Evolutionary conservation across 495 filamentous ascomycete species (phyloP), one percentile per base, ranked within the genome.

Genomic region (Tuber brumale): DNA sequence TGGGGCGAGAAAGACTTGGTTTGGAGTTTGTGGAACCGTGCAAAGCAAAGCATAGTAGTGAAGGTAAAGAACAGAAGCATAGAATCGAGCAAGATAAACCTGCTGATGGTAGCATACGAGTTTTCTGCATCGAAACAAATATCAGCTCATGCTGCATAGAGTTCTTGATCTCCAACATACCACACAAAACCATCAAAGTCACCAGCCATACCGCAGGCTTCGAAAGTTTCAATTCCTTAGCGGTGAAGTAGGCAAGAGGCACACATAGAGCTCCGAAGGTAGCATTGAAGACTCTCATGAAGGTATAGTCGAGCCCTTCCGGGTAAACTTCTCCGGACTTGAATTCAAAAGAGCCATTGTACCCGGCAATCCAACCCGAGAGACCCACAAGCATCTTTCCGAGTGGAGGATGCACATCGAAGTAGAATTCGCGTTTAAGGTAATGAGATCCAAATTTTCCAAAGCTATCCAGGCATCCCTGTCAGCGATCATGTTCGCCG

Each of bases 321-420:
- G 95, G 95, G 82, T 99, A 99, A 69, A 88, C 92, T 84, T 98
- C 95, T 81, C 95, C 95, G 39, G 95, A 97, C 84, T 99, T 99
- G 89, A 99, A 99, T 84, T 98, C 96, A 85, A 99, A 99, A 1
- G 96, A 97, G 46, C 95, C 95, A 88, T 99, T 99, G 87, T 99
- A 99, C 72, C 95, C 95, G 48, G 95, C 95, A 74, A 99, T 87
- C 81, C 94, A 95, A 80, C 95, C 95, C 19, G 95, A 98, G 74
- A 99, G 88, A 70, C 95, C 95, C 77, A 99, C 96, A 39, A 99
- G 89, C 89, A 99, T 97, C 87, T 99, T 99, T 82, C 95, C 95
- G 70, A 98, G 89, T 70, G 95, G 95, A 73, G 95, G 95, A 84
- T 99, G 93, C 46, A 98, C 95, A 88, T 99, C 95, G 86, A 99